Conservation (phyloP, 306 rosid genomes). For the Cucumis melo region DNA sequence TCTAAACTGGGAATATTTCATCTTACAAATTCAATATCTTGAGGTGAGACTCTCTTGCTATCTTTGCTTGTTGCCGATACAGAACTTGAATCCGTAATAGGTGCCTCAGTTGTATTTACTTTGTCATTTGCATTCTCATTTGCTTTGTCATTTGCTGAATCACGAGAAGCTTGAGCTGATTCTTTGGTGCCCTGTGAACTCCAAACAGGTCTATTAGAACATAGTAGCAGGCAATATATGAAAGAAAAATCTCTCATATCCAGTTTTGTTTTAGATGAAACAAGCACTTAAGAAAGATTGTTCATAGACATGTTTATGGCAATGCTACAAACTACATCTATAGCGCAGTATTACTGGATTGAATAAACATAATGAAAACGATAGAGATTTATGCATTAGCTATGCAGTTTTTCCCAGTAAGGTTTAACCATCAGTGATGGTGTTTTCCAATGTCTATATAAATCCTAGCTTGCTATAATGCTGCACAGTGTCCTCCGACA, state of each 20-base stretch:
- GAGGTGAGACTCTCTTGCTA: constrained; percentile 74
- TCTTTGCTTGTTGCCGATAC: constrained; percentile 77
- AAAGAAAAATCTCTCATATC: background rate
- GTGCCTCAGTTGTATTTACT: constrained; percentile 57
- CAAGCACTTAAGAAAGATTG: background rate
- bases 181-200: constrained; percentile 51
- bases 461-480: background rate
- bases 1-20: background rate
- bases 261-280: background rate
- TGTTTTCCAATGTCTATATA: background rate
- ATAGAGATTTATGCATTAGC: background rate
- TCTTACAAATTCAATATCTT: constrained; percentile 91
- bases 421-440: background rate
- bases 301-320: background rate
- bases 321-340: background rate
- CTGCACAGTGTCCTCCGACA: background rate
- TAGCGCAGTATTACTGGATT: background rate
- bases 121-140: constrained; percentile 49
- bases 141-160: constrained; percentile 58
- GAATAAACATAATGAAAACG: background rate
- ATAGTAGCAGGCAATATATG: background rate
- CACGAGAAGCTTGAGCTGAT: constrained; percentile 65
- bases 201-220: constrained; percentile 10
- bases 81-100: constrained; percentile 68
- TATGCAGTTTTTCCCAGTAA: background rate